Evolutionary conservation across 2,329 filamentous ascomycete genomes (phyloP).

Genomic region (Ilyonectria robusta): DNA sequence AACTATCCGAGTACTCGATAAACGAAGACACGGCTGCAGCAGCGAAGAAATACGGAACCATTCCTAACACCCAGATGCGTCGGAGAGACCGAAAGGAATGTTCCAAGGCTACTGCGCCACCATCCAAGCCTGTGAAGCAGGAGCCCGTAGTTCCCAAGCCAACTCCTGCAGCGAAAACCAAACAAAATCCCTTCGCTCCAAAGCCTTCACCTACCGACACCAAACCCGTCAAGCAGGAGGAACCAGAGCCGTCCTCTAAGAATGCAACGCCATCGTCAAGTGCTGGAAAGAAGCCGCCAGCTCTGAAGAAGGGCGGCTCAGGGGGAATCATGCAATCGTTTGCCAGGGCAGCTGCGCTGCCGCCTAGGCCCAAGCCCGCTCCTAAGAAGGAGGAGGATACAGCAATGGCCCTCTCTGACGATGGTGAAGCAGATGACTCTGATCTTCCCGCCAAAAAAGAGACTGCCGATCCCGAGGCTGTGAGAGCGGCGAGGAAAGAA

Average conservation of each 20-base stretch:
- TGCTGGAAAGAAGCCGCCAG: slow-evolving; percentile 51
- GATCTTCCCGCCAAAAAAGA: slow-evolving; percentile 50
- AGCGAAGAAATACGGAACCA: slow-evolving; percentile 78
- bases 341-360: slow-evolving; percentile 68
- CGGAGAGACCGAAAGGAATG: slow-evolving; percentile 61
- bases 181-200: slow-evolving; percentile 15
- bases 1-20: slow-evolving; percentile 69
- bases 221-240: slow-evolving; percentile 51
- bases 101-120: slow-evolving; percentile 44
- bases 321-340: slow-evolving; percentile 84
- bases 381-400: slow-evolving; percentile 52
- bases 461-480: slow-evolving; percentile 42
- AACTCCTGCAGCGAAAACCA: slow-evolving; percentile 39
- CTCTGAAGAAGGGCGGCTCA: slow-evolving; percentile 71
- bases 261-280: slow-evolving; percentile 46
- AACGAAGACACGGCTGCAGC: slow-evolving; percentile 72
- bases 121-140: slow-evolving; percentile 43
- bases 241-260: slow-evolving; percentile 40
- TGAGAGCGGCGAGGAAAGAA: slow-evolving; percentile 52
- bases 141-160: slow-evolving; percentile 25
- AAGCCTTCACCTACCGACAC: slow-evolving; percentile 26
- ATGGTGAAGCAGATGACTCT: slow-evolving; percentile 57
- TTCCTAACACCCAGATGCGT: slow-evolving; percentile 79
- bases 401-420: slow-evolving; percentile 54
- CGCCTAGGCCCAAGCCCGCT: slow-evolving; percentile 64